Evolutionary conservation across 176 grass and related monocot genomes (phyloP), one percentile per base, ranked within the genome.

Genomic region (Carex parvula): DNA sequence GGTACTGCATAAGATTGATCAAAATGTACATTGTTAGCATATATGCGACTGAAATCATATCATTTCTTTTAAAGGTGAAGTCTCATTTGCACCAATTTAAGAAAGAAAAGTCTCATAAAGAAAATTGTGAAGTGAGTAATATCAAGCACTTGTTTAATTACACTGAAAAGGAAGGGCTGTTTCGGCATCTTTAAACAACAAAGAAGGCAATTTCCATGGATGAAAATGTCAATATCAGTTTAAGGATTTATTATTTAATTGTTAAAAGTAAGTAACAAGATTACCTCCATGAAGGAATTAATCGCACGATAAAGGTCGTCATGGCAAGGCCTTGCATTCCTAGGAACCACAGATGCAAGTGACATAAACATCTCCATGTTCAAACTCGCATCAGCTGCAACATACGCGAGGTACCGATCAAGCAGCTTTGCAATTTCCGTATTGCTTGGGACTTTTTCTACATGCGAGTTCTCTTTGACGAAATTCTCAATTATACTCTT

Each of bases 401-500:
- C 87, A 85, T 91, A 97, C 9, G 79, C 89, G 9, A 48, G 46
- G 46, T 48, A 48, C 9, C 0, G 9, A 76, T 97, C 94, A 64
- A 97, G 83, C 63, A 97, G 87, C 79, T 89, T 90, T 8, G 89
- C 91, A 3, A 91, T 89, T 91, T 88, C 87, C 64, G 76, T 60
- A 89, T 87, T 67, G 80, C 84, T 0, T 82, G 86, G n/a, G 16
- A 87, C 59, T 32, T 87, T 84, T 13, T 58, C 17, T 56, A 89
- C 87, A 48, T 48, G 46, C 9, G 8, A 48, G 56, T 81, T 84
- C 0, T 86, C 84, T 52, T 86, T 84, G 89, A 97, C 89, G 87
- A 97, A 97, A 80, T 97, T 88, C 44, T 93, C 89, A 3, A 97
- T 84, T 53, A 97, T 91, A 75, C 94, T 64, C 82, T 91, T 91